Base-by-base conservation (phyloP, 768 basidiomycete species). In the Boletus patriciae region DNA sequence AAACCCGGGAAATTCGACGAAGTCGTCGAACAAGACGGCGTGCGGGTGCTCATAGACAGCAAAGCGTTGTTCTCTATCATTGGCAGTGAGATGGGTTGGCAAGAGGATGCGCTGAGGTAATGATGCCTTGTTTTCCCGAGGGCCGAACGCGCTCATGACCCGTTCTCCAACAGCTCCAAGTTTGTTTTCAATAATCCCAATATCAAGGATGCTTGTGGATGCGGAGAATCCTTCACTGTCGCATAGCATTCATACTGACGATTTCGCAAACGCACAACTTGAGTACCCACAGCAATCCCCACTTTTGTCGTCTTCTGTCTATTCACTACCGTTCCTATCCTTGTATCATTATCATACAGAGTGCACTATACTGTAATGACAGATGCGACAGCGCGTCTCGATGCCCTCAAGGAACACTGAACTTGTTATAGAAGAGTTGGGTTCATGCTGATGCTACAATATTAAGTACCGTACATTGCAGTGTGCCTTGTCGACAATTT, bases 31-130 rank as follows among this genome's bases (percentile, higher is more conserved):
- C 97, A 98, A 74, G 94, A 98, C 62, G 96, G 90, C 2, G 92
- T 97, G 25, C 83, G 80, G 62, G 96, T 99, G 44, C 77, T 98
- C 59, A 94, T 98, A 70, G 97, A 99, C 76, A 89, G 87, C 69
- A 98, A 95, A 73, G 97, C 97, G 25, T 75, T 99, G 61, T 98
- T 99, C 71, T 94, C 91, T 56, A 97, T 99, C 63, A 97, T 99
- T 58, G 97, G 97, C 48, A 96, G 93, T 72, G 91, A 92, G 80
- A 99, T 99, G 97, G 94, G 96, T 69, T 99, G 97, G 97, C 81
- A 85, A 57, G 97, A 98, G 76, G 94, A 96, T 70, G 73, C 85
- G 33, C 76, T 99, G 42, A 95, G 93, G 89, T 90, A 57, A 52
- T 6, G 19, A 13, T 38, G 18, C 25, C 19, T 15, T 45, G 3